These are phyloP conservation scores for Colletotrichum sp. DNA, from an alignment of 2,329 filamentous ascomycete genomes.

Conservation along the genomic window DNA sequence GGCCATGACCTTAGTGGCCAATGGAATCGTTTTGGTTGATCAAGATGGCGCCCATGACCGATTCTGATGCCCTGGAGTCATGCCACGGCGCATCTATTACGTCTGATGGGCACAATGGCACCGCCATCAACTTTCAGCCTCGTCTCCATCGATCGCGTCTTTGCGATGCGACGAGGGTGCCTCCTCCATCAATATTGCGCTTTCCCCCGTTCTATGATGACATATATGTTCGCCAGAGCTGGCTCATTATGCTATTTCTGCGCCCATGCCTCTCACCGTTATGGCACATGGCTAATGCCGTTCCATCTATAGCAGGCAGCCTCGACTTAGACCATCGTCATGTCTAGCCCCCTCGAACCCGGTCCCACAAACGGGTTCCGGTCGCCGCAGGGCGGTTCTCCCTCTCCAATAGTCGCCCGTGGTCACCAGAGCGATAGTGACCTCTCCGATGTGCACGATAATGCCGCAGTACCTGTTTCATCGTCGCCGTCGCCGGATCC, in stretches of 20 bases:
- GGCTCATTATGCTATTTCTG: constrained; percentile 48
- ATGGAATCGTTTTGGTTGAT: constrained; percentile 34
- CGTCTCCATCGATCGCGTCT: constrained; percentile 48
- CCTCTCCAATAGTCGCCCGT: constrained; percentile 40
- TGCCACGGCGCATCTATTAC: constrained; percentile 23
- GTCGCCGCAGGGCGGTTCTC: constrained; percentile 57
- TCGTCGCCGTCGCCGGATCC: constrained; percentile 46
- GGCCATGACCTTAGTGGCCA: constrained; percentile 27
- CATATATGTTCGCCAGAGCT: constrained; percentile 33
- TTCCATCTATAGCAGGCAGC: constrained; percentile 51
- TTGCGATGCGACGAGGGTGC: constrained; percentile 48
- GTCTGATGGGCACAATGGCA: constrained; percentile 46
- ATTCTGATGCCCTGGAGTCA: constrained; percentile 31
- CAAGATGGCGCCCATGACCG: constrained; percentile 37
- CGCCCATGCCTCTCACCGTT: background rate
- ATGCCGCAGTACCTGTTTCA: constrained; percentile 52
- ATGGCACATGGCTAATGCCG: constrained; percentile 37
- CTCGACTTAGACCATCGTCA: constrained; percentile 65
- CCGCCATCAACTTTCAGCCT: constrained; percentile 50
- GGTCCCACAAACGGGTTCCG: constrained; percentile 71
- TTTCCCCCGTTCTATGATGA: constrained; percentile 42
- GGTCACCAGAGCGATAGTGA: constrained; percentile 73
- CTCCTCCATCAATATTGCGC: constrained; percentile 37
- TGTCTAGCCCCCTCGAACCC: constrained; percentile 66
- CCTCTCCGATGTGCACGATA: constrained; percentile 73